Evolutionary conservation across 164 flowering plant species (phyloP).

Genomic region (grape (Vitis vinifera)): ASM3070453v1 NC_081813.1:1963501-1964000

Average conservation of each 20-base stretch:
- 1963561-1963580: conserved; percentile 72
- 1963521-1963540: conserved; percentile 71
- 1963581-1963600: conserved; percentile 64
- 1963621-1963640: conserved; percentile 81
- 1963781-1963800: not conserved
- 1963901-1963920: conserved; percentile 65
- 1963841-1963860: conserved; percentile 70
- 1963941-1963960: conserved; percentile 93
- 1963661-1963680: conserved; percentile 68
- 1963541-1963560: conserved; percentile 78
- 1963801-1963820: not conserved
- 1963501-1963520: conserved; percentile 52
- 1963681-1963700: conserved; percentile 77
- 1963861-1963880: conserved; percentile 69
- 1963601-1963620: conserved; percentile 70
- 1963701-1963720: conserved; percentile 72
- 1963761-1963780: not conserved
- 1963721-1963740: conserved; percentile 84
- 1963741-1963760: conserved; percentile 50
- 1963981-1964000: conserved; percentile 45
- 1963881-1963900: conserved; percentile 73
- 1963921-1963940: conserved; percentile 71
- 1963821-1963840: conserved; percentile 42
- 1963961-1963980: conserved; percentile 83
- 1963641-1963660: conserved; percentile 71